Evolutionary conservation across 352 stramenopile species (phyloP), one percentile per base, ranked within the genome.

Genomic region (Phytophthora niederhauseri): DNA sequence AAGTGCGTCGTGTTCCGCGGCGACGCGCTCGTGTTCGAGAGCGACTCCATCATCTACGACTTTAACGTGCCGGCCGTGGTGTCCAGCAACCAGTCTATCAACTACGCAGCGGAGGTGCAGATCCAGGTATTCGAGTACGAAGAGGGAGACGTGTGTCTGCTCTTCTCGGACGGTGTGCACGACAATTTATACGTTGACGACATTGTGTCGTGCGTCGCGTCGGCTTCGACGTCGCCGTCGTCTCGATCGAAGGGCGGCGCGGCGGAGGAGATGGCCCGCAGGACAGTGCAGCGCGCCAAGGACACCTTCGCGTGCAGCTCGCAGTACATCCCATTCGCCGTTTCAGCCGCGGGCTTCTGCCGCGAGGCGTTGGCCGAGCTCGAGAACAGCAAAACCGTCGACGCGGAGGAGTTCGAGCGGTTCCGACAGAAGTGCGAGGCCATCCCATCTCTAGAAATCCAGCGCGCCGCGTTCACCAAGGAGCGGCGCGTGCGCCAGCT

Each of bases 11-110:
- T 96, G 11, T 74, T 95, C 63, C 87, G 89, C 19, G 68, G 72
- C 36, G 71, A 70, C 61, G 38, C 68, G 30, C 77, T 96, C 54
- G 78, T 95, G 53, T 96, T 95, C 54, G 89, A 96, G 66, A 95
- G 87, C 64, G 89, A 96, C 70, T 94, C 89, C 19, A 93, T 95
- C 60, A 91, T 96, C 63, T 96, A 96, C 81, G 89, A 95, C 70
- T 96, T 96, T 75, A 96, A 96, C 66, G 89, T 96, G 19, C 89
- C 89, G 0, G 89, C 89, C 0, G 89, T 96, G 34, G 89, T 96
- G 7, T 94, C 85, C 15, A 96, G 82, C 66, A 93, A 95, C 70
- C 81, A 94, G 63, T 68, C 85, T 6, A 94, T 95, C 61, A 94
- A 95, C 73, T 96, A 95, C 61, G 64, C 72, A 1, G 77, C 76